A percentile compares a stretch with the other conserved stretches of the same genome.
Evolutionary conservation across 1,284 basidiomycete genomes (phyloP).

Genomic region (Grifola frondosa): DNA sequence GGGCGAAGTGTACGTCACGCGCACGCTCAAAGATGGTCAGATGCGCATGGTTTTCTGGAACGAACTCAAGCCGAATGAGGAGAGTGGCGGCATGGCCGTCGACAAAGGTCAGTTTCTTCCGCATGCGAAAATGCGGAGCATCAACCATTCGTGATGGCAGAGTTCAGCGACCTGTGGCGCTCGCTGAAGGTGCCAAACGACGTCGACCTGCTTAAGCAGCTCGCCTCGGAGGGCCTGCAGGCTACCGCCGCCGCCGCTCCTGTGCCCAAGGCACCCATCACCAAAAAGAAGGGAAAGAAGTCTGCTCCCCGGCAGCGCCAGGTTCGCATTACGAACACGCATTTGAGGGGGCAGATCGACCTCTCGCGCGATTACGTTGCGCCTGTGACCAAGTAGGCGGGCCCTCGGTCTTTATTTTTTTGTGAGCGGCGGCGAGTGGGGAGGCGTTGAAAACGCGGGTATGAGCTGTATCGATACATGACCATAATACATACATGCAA

Average conservation of each 20-base stretch:
- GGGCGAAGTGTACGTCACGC: conserved; percentile 83
- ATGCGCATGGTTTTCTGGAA: conserved; percentile 91
- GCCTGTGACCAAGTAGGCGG: conserved; percentile 41
- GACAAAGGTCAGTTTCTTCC: conserved; percentile 67
- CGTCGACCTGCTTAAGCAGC: conserved; percentile 74
- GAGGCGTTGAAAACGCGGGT: too few relatives aligned
- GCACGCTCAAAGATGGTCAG: conserved; percentile 81
- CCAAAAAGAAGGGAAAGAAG: conserved; percentile 83
- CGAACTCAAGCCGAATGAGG: conserved; percentile 76
- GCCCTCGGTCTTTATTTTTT: background rate
- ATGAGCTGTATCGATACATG: background rate
- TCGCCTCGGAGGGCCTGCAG: conserved; percentile 77
- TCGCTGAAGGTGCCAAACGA: conserved; percentile 81
- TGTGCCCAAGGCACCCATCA: conserved; percentile 51
- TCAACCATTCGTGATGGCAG: conserved; percentile 38
- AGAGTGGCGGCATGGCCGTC: conserved; percentile 63
- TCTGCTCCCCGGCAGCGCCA: conserved; percentile 73
- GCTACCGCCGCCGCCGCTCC: conserved; percentile 60
- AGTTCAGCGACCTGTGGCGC: conserved; percentile 88
- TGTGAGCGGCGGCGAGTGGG: background rate
- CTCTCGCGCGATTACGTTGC: conserved; percentile 69
- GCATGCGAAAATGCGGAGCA: background rate
- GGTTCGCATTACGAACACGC: conserved; percentile 84
- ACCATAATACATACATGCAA: conserved; percentile 11
- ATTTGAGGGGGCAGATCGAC: conserved; percentile 82